Evolutionary conservation across 805 yeast genomes (phyloP).

Genomic region (Yamadazyma philogaea): DNA sequence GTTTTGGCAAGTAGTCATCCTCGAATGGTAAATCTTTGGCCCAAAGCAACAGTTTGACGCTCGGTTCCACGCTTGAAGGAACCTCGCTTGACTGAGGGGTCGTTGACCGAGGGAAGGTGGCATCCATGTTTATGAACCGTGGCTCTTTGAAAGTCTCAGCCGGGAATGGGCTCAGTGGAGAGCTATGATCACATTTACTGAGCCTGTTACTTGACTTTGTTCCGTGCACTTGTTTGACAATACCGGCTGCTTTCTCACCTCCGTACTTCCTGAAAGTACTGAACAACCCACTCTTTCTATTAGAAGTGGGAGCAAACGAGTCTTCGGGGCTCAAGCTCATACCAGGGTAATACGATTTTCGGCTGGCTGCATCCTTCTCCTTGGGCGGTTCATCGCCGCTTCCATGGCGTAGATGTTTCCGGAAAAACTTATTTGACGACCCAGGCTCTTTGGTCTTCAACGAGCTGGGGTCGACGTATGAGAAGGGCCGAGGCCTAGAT

Average conservation of each 20-base stretch:
- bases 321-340: conserved; percentile 17
- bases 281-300: conserved; percentile 33
- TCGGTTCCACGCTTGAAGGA: conserved; percentile 4
- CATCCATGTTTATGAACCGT: conserved; percentile 14
- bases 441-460: conserved; percentile 21
- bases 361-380: conserved; percentile 3
- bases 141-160: conserved; percentile 10
- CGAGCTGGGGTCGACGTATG: conserved; percentile 33
- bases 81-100: conserved; percentile 7
- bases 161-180: conserved; percentile 16
- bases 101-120: conserved; percentile 7
- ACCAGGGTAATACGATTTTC: conserved; percentile 16
- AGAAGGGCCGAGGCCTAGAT: conserved; percentile 34
- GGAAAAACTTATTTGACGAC: conserved; percentile 47
- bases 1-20: conserved; percentile 25
- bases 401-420: conserved; percentile 62
- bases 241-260: conserved; percentile 38
- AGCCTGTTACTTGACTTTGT: conserved; percentile 10
- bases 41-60: conserved; percentile 3
- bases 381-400: conserved; percentile 2
- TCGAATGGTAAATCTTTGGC: conserved; percentile 17
- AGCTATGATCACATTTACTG: conserved; percentile 8
- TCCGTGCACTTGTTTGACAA: conserved; percentile 29
- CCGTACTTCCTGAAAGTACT: conserved; percentile 41
- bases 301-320: conserved; percentile 2